Conservation (phyloP, 805 yeast genomes). For the Candida boleticola region DNA sequence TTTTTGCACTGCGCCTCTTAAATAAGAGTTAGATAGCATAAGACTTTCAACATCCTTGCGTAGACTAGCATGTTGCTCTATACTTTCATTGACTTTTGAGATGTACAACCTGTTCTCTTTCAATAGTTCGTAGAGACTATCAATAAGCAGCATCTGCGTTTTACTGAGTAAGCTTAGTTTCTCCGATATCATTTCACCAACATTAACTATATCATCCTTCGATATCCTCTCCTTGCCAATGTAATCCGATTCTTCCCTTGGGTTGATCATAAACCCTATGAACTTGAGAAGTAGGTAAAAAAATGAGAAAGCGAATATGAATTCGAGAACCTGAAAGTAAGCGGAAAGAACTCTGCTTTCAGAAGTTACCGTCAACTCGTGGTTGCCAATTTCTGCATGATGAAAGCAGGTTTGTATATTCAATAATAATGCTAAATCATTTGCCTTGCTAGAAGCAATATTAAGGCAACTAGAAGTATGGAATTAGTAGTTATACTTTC, state of each 20-base stretch:
- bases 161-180: too few species aligned
- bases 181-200: not conserved
- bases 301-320: not conserved
- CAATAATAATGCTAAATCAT: constrained; percentile 19
- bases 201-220: not conserved
- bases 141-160: too few species aligned
- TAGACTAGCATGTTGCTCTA: too few species aligned
- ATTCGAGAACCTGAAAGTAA: not conserved
- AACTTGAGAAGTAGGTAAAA: not conserved
- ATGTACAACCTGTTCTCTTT: too few species aligned
- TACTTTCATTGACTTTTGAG: too few species aligned
- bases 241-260: not conserved
- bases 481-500: not conserved
- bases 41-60: not conserved
- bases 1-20: not conserved
- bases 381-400: constrained; percentile 12
- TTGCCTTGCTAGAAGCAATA: constrained; percentile 8
- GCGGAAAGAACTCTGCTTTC: too few species aligned
- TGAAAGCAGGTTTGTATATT: constrained; percentile 24
- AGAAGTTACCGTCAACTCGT: not conserved
- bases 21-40: not conserved
- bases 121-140: too few species aligned
- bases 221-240: too few species aligned
- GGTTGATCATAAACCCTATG: not conserved
- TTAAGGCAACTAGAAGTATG: constrained; percentile 15